Evolutionary conservation across 75 land plant genomes (phyloP).

Genomic region (Ceratopteris richardii): DNA sequence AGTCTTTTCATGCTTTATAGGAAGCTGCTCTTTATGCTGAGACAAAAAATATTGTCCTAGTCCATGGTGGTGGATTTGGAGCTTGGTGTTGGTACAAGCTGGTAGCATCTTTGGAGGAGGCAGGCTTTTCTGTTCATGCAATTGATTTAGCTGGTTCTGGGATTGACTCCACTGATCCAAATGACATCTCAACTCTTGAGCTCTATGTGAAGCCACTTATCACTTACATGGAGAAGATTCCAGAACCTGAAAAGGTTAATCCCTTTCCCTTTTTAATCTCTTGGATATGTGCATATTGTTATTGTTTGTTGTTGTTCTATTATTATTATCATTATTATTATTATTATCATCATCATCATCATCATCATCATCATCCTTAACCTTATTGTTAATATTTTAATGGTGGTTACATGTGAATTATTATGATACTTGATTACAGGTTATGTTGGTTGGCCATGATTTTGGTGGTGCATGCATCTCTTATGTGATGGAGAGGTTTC

Average conservation of each 20-base stretch:
- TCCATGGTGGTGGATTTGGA: conserved; percentile 97
- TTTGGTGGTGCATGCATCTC: conserved; percentile 95
- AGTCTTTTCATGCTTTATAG: background rate
- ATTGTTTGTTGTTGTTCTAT: too few species aligned
- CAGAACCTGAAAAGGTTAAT: conserved; percentile 50
- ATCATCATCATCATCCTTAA: conserved; percentile 2
- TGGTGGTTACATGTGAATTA: too few species aligned
- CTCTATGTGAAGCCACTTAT: conserved; percentile 66
- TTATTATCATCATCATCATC: too few species aligned
- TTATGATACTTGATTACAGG: conserved; percentile 24
- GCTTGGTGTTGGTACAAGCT: conserved; percentile 99
- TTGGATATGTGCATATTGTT: too few species aligned
- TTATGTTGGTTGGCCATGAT: conserved; percentile 93
- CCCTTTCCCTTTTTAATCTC: background rate
- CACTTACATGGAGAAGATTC: conserved; percentile 47
- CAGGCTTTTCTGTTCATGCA: conserved; percentile 58
- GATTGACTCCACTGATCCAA: conserved; percentile 64
- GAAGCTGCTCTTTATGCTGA: conserved; percentile 19
- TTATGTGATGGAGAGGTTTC: conserved; percentile 79
- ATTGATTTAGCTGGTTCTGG: conserved; percentile 82
- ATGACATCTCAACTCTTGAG: conserved; percentile 46
- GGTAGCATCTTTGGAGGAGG: conserved; percentile 73
- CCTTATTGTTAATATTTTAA: too few species aligned
- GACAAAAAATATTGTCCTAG: conserved; percentile 70
- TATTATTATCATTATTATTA: too few species aligned